These are phyloP conservation scores for Pythium brassicae DNA, from an alignment of 352 stramenopile species.

Conservation along the genomic window DNA sequence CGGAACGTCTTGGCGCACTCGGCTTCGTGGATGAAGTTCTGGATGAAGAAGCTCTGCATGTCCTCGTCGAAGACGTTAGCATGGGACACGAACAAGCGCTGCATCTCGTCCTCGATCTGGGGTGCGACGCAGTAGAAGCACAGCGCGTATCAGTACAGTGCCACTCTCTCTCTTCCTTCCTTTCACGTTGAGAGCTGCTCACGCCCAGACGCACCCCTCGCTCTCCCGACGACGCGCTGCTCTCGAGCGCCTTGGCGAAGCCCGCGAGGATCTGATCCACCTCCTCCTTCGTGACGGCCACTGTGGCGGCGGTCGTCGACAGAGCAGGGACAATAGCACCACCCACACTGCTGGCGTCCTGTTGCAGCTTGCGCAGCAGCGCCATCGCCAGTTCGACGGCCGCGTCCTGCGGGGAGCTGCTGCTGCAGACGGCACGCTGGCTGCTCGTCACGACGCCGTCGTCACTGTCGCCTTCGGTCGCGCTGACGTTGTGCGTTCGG, in stretches of 20 bases:
- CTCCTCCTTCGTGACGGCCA: constrained; percentile 38
- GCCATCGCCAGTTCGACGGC: constrained; percentile 54
- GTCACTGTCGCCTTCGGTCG: not conserved
- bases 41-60: constrained; percentile 85
- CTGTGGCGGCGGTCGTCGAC: constrained; percentile 23
- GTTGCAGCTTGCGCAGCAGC: constrained; percentile 53
- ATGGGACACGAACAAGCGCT: constrained; percentile 73
- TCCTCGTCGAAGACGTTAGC: constrained; percentile 81
- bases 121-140: not conserved
- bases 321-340: constrained; percentile 3
- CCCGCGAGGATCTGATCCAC: constrained; percentile 59
- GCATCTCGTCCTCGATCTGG: constrained; percentile 59
- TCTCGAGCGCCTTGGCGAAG: constrained; percentile 55
- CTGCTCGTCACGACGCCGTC: constrained; percentile 3
- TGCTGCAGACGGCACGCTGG: not conserved
- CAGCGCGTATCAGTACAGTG: not conserved
- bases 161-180: no score
- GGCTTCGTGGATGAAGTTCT: constrained; percentile 79
- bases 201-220: constrained; percentile 29
- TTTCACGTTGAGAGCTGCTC: no score
- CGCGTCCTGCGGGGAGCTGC: constrained; percentile 19
- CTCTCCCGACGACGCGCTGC: constrained; percentile 28
- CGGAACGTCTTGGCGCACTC: constrained; percentile 70
- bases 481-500: not conserved
- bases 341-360: constrained; percentile 11